Percentiles rank a stretch among this genome's conserved stretches.
Conservation (phyloP, 148 eudicot genomes). For the Silene conica region DNA sequence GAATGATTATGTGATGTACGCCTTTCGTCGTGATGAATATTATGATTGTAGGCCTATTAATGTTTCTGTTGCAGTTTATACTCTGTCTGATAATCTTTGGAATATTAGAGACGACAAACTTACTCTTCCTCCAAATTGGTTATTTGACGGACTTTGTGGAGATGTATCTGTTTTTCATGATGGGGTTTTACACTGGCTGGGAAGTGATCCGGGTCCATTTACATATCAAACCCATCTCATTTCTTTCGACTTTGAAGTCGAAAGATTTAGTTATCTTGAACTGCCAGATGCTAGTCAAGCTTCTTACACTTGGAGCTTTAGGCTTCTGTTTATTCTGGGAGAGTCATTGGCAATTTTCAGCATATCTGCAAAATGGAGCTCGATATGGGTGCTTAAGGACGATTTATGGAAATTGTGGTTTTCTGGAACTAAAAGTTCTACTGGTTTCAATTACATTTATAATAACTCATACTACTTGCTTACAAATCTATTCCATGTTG, state of each 20-base stretch:
- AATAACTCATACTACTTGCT: no score
- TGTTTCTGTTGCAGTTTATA: no score
- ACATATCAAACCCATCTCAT: no score
- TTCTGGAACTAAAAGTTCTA: neutral
- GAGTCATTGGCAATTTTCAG: neutral
- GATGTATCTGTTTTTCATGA: no score
- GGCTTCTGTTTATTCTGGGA: neutral
- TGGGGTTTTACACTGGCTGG: no score
- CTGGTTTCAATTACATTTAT: neutral
- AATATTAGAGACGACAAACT: neutral
- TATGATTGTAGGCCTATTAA: no score
- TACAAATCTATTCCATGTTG: no score
- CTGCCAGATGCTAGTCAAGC: neutral
- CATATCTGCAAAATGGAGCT: neutral
- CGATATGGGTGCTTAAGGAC: neutral
- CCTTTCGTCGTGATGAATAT: no score
- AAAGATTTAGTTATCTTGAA: neutral
- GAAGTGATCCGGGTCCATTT: no score
- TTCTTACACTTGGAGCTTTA: neutral
- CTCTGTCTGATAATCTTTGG: neutral
- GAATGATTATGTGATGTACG: no score
- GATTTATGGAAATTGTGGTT: neutral
- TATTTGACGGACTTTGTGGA: no score
- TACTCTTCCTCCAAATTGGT: no score
- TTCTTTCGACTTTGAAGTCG: neutral